Percentiles rank a stretch among this genome's conserved stretches.
Conservation (phyloP, 2,329 filamentous ascomycete species). For the Diaporthe velutina region DNA sequence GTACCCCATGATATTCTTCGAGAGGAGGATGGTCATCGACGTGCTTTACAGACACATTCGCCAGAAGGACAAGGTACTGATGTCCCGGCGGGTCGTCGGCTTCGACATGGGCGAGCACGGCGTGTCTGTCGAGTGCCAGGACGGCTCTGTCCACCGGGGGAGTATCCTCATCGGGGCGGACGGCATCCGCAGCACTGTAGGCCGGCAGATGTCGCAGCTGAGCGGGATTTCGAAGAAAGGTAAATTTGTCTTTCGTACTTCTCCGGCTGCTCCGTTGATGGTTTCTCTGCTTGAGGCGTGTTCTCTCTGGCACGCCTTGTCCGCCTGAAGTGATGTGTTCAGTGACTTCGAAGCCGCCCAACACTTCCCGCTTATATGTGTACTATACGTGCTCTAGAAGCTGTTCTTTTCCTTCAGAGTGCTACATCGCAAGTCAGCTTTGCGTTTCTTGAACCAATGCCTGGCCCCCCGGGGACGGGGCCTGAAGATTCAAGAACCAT, state of each 20-base stretch:
- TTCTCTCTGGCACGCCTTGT: not conserved
- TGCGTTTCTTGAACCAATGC: not conserved
- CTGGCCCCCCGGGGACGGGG: not conserved
- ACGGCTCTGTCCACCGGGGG: constrained; percentile 38
- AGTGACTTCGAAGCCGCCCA: not conserved
- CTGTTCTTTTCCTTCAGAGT: too few relatives aligned
- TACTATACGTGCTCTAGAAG: not conserved
- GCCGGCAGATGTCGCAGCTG: constrained; percentile 42
- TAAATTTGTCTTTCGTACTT: not conserved
- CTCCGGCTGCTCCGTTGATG: not conserved
- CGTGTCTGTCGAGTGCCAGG: constrained; percentile 31
- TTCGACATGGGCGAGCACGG: constrained; percentile 41
- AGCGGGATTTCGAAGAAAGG: constrained; percentile 1
- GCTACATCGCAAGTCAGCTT: not conserved
- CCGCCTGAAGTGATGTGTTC: not conserved
- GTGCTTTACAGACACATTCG: constrained; percentile 50
- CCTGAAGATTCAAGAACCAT: not conserved
- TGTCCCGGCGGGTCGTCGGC: constrained; percentile 46
- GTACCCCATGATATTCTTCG: constrained; percentile 52
- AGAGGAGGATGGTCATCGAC: constrained; percentile 51
- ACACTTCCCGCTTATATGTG: not conserved
- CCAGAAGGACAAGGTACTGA: constrained; percentile 50
- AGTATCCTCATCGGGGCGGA: constrained; percentile 41
- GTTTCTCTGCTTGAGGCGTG: not conserved
- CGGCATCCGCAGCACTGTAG: constrained; percentile 37